phyloP scores from a whole-genome alignment of 1,284 basidiomycete genomes.

The Cutaneotrichosporon sp. region DNA sequence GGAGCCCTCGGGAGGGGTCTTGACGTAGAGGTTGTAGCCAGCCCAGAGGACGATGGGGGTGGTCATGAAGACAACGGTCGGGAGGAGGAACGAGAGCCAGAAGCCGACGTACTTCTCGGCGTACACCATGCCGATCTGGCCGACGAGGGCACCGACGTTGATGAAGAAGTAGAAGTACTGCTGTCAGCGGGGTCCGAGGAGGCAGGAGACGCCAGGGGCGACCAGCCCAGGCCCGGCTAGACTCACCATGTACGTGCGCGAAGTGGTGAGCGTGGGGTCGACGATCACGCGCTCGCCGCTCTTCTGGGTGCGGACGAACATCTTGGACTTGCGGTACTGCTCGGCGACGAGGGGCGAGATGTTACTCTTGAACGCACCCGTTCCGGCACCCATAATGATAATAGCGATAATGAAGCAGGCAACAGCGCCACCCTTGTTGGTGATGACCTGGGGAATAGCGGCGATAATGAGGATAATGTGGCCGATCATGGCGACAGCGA shows the following conservation, averaged over 20 bases:
- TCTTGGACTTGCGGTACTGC: slow-evolving; percentile 48
- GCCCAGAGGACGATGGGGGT: slow-evolving; percentile 39
- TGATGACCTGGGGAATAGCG: slow-evolving; percentile 49
- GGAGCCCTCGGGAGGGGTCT: slow-evolving; percentile 56
- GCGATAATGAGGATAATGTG: slow-evolving; percentile 48
- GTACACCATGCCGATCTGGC: slow-evolving; percentile 46
- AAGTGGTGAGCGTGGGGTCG: slow-evolving; percentile 49
- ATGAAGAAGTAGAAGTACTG: slow-evolving; percentile 45
- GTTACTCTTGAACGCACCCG: slow-evolving; percentile 51
- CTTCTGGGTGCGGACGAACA: slow-evolving; percentile 34
- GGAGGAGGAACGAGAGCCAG: slow-evolving; percentile 57
- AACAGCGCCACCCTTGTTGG: slow-evolving; percentile 7
- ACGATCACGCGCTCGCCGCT: slow-evolving; percentile 51
- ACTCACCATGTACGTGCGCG: slow-evolving; percentile 35
- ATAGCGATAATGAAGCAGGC: slow-evolving; percentile 51
- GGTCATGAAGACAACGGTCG: slow-evolving; percentile 56
- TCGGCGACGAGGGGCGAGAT: slow-evolving; percentile 52
- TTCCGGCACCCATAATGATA: slow-evolving; percentile 48
- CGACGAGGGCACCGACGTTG: slow-evolving; percentile 52
- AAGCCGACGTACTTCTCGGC: slow-evolving; percentile 51
- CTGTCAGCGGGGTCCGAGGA: background rate
- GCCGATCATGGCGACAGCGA: slow-evolving; percentile 39
- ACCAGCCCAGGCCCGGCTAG: slow-evolving; percentile 6
- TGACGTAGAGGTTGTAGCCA: slow-evolving; percentile 30
- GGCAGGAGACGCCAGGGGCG: too few species aligned